Evolutionary conservation across 257 asterid genomes (phyloP), one percentile per base, ranked within the genome.

Genomic region (Voacanga thouarsii): DNA sequence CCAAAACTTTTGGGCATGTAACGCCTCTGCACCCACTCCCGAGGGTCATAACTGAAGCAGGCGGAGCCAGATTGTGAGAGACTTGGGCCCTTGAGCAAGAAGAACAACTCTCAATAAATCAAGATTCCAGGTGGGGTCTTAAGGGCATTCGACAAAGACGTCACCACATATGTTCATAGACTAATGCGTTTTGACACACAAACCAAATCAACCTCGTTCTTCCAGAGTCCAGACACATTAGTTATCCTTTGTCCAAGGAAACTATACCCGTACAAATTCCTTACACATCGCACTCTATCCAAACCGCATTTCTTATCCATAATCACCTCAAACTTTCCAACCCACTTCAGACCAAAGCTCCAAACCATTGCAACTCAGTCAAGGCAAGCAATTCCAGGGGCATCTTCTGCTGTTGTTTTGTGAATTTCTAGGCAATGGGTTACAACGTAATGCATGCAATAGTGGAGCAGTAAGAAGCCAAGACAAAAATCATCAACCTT

Each of bases 171-270:
- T 12, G 45, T 45, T 30, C 23, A 11, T 15, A 10, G 8, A 26
- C 75, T 75, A 33, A 57, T 78, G 72, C 75, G 12, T 39, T 59
- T 39, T 30, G 75, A 77, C 39, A 61, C 80, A 80, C 50, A 44
- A 15, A 9, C 71, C 59, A 44, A 21, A 61, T 57, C 57, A 51
- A 56, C 70, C 8, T 74, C 47, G 66, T 37, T 51, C 50, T 77
- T n/a, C 67, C 55, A 77, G 75, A 71, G 37, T 50, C 72, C 83
- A 77, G 21, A 77, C 50, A 45, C 39, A 73, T 66, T 37, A 66
- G 71, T 72, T 71, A 14, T n/a, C 23, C 73, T 45, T 45, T 56
- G 79, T 75, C 81, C 76, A 59, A 64, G 59, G 26, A 57, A 79
- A 68, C 63, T 14, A 73, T 61, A 47, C 23, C 76, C 77, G 43